Evolutionary conservation across 73 alveolate species (phyloP), one percentile per base, ranked within the genome.

Genomic region (Uronychia setigera): DNA sequence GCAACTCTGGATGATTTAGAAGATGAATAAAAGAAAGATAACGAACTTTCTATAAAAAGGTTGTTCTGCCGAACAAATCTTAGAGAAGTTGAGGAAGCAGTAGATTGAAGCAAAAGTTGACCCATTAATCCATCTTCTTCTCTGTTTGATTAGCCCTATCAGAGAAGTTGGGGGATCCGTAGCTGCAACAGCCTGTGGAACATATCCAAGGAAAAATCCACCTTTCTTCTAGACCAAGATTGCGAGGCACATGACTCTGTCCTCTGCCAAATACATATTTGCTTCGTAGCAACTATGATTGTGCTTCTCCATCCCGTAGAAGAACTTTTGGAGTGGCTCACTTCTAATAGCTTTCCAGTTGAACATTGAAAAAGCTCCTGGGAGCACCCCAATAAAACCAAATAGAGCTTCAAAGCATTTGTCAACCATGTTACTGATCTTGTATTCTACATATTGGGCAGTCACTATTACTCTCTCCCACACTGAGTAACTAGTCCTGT

Each of bases 211-310:
- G 11, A 35, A 29, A 58, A 33, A 85, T 0, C 57, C 27, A 13
- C 31, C 58, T 34, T 60, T 28, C n/a, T 58, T 33, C 59, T 78
- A 25, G 35, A 79, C 1, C 26, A 87, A 59, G 26, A 91, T 79
- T 27, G 86, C 86, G 0, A 91, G 76, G 80, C 96, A 87, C 86
- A 91, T 81, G 0, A 91, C 80, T 33, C 96, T 58, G 75, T 91
- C 96, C 57, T 91, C 96, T 1, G 96, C 96, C 67, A 90, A 46
- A 34, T 87, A 91, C 82, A 87, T 80, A 58, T 91, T 91, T 25
- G 88, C 87, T 30, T 77, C 90, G 1, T 60, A 74, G 76, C 95
- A 88, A 80, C 82, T 80, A 31, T 83, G 84, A 34, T 58, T 29
- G 30, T 87, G 78, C 77, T 79, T 79, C 31, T 83, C 82, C 31